phyloP scores from a whole-genome alignment of 1,284 basidiomycete species.

The Coniferiporia sulphurascens region DNA sequence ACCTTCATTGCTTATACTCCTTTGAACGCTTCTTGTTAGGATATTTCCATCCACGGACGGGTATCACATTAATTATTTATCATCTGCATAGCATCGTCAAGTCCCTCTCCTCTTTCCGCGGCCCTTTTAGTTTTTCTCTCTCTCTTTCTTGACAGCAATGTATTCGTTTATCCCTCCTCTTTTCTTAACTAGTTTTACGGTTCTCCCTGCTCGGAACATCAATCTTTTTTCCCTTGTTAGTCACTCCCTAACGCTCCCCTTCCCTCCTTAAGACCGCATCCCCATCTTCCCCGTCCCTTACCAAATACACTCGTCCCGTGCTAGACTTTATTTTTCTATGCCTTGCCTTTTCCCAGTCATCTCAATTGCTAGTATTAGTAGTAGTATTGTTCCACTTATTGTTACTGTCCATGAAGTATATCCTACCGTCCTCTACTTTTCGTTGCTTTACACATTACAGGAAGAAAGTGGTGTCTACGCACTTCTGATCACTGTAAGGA shows the following conservation, averaged over 20 bases:
- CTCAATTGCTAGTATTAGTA: neutral
- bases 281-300: neutral
- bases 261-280: neutral
- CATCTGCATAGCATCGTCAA: constrained; percentile 2
- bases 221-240: neutral
- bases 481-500: neutral
- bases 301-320: too few species aligned
- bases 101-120: neutral
- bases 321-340: neutral
- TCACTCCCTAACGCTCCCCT: too few species aligned
- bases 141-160: neutral
- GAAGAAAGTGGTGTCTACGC: neutral
- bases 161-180: neutral
- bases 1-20: neutral
- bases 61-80: constrained; percentile 6
- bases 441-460: neutral
- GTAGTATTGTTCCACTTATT: neutral
- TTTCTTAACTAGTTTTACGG: neutral
- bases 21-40: neutral
- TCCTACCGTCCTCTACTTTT: neutral
- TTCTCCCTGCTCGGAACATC: neutral
- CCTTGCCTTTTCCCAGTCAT: neutral
- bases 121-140: neutral
- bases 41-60: neutral
- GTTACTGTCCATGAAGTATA: neutral